These are phyloP conservation scores for Nepenthes mirabilis DNA, from an alignment of 148 eudicot genomes.

Conservation along the genomic window DNA sequence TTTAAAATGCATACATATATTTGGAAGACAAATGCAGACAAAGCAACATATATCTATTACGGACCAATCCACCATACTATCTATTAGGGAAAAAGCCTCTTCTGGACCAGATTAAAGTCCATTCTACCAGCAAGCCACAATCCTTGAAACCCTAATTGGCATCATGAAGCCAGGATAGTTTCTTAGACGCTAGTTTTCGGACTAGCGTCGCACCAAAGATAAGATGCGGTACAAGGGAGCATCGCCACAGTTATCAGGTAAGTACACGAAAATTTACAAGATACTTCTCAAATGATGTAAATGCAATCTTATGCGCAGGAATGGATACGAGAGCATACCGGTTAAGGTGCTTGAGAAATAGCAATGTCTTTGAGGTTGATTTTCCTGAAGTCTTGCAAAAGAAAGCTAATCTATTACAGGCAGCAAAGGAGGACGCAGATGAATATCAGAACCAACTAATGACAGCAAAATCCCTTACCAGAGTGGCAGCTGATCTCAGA, in stretches of 20 bases:
- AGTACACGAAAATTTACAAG: not conserved
- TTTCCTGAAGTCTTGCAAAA: slow-evolving; percentile 70
- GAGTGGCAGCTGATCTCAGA: slow-evolving; percentile 69
- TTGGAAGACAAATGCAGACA: not conserved
- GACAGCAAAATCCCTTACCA: slow-evolving; percentile 58
- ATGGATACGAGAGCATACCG: slow-evolving; percentile 60
- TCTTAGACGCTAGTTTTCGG: too few relatives aligned
- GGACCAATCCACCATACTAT: too few relatives aligned
- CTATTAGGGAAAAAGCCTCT: too few relatives aligned
- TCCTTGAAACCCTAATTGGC: too few relatives aligned
- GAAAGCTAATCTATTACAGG: slow-evolving; percentile 61
- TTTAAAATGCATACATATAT: not conserved
- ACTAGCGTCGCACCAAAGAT: too few relatives aligned
- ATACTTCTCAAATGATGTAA: not conserved
- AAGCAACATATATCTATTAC: too few relatives aligned
- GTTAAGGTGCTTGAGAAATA: slow-evolving; percentile 41
- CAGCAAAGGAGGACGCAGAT: slow-evolving; percentile 35
- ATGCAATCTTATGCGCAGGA: slow-evolving; percentile 37
- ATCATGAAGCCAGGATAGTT: too few relatives aligned
- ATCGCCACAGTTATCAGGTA: not conserved
- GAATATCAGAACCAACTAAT: slow-evolving; percentile 21
- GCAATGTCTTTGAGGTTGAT: slow-evolving; percentile 74
- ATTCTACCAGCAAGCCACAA: too few relatives aligned
- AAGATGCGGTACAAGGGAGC: not conserved
- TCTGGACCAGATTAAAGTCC: too few relatives aligned